Evolutionary conservation across 495 filamentous ascomycete genomes (phyloP).

Genomic region (Aspergillus funiculosus): DNA sequence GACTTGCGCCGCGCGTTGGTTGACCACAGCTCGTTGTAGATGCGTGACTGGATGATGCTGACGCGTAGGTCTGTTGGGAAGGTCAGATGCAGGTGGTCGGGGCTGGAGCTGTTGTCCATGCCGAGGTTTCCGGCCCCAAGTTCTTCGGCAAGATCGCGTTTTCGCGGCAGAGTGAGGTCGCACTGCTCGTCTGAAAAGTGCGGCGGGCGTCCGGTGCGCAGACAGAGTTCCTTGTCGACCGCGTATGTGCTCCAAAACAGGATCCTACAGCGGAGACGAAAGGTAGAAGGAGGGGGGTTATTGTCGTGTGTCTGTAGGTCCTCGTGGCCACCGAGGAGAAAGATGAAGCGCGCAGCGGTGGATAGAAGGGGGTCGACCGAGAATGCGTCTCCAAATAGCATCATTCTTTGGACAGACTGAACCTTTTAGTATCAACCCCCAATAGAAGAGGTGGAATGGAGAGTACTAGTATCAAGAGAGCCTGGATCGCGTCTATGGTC

Average conservation of each 20-base stretch:
- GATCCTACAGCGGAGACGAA: slow-evolving; percentile 19
- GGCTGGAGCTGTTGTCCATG: too few relatives aligned
- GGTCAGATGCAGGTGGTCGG: neutral
- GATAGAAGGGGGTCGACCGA: neutral
- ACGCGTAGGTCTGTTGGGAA: neutral
- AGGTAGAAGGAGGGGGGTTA: neutral
- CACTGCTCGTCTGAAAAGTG: slow-evolving; percentile 23
- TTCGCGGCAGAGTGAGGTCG: slow-evolving; percentile 19
- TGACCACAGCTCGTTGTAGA: slow-evolving; percentile 1
- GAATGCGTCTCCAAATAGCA: neutral
- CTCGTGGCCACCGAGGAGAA: slow-evolving; percentile 1
- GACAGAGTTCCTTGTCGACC: slow-evolving; percentile 27
- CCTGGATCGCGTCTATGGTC: slow-evolving; percentile 5
- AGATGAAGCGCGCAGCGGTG: neutral
- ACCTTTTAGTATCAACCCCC: neutral
- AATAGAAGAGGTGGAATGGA: neutral
- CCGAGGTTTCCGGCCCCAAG: too few relatives aligned
- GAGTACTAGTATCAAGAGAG: slow-evolving; percentile 8
- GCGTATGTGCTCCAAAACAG: slow-evolving; percentile 33
- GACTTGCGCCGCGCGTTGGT: neutral
- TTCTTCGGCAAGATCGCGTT: too few relatives aligned
- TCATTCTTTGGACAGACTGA: neutral
- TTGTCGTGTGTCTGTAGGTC: neutral
- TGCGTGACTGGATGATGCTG: neutral
- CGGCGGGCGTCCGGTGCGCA: slow-evolving; percentile 25